Evolutionary conservation across 2,329 filamentous ascomycete species (phyloP), one percentile per base, ranked within the genome.

Genomic region (Ceratocystis destructans): DNA sequence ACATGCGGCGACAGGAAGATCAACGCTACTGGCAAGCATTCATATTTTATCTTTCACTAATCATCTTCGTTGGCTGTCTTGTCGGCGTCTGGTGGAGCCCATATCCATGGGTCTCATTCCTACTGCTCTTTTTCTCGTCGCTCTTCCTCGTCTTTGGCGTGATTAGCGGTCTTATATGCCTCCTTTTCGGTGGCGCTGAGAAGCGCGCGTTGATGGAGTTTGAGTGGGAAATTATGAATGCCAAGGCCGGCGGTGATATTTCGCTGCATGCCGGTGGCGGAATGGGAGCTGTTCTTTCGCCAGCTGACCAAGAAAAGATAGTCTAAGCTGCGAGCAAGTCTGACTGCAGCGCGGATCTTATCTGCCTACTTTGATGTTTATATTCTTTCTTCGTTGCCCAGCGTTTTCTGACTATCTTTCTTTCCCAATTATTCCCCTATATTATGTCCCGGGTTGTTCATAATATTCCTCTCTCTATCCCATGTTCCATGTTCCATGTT

Each of bases 51-150:
- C 77, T 77, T 46, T 85, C 89, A 66, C 71, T 95, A 1, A 70
- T 83, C 2, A 75, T 93, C 31, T 84, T 87, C 66, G 77, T 93
- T 20, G 89, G 80, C 25, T 95, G 90, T 74, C 82, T 92, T 64
- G 78, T 94, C 0, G 92, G 83, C 4, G 84, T 95, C 1, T 97
- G 92, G 91, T 96, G 90, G 83, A 86, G 85, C 63, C 88, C 88
- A 6, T 77, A 78, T 66, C 87, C 88, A 68, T 95, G 85, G 70
- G 86, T 94, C 5, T 79, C 88, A 0, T 96, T 96, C 73, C 78
- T 94, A 7, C 79, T 97, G 62, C 84, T 91, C 76, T 76, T 97
- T 1, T 73, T 96, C 22, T 89, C 87, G 73, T 90, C 87, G n/a
- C 75, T 97, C 17, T 84, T 86, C 1, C 80, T 97, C 44, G 82